Conservation (phyloP, 352 stramenopile genomes). For the Globisporangium okanoganense region DNA sequence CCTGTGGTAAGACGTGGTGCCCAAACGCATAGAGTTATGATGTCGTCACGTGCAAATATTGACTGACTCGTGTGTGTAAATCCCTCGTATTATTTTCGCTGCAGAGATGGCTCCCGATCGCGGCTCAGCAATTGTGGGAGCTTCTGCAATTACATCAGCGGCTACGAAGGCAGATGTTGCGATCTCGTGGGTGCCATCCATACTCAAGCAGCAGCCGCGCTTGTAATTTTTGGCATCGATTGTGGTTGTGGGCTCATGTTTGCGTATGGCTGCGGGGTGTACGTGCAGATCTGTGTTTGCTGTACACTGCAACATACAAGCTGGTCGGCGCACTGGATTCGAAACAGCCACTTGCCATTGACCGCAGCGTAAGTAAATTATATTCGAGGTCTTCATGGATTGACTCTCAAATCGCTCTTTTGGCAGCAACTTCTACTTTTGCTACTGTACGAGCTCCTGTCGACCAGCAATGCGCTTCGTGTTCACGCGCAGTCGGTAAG, state of each 20-base stretch:
- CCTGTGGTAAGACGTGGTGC: background rate
- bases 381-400: background rate
- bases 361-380: constrained; percentile 2
- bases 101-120: background rate
- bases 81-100: background rate
- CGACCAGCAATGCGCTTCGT: constrained; percentile 22
- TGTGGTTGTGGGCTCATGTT: background rate
- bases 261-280: background rate
- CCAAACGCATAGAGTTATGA: background rate
- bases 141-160: constrained; percentile 24
- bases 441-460: constrained; percentile 25
- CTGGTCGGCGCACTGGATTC: background rate
- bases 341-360: background rate
- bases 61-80: background rate
- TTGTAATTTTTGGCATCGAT: background rate
- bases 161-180: constrained; percentile 10
- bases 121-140: constrained; percentile 4
- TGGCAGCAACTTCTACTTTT: constrained; percentile 7
- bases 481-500: constrained; percentile 19
- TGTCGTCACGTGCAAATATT: no score
- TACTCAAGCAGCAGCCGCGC: background rate
- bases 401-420: background rate
- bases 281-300: background rate
- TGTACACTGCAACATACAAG: background rate
- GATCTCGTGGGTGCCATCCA: constrained; percentile 15